Evolutionary conservation across 371 early-diverging fungal genomes (phyloP), one percentile per base, ranked within the genome.

Genomic region (Chytridium lagenaria): DNA sequence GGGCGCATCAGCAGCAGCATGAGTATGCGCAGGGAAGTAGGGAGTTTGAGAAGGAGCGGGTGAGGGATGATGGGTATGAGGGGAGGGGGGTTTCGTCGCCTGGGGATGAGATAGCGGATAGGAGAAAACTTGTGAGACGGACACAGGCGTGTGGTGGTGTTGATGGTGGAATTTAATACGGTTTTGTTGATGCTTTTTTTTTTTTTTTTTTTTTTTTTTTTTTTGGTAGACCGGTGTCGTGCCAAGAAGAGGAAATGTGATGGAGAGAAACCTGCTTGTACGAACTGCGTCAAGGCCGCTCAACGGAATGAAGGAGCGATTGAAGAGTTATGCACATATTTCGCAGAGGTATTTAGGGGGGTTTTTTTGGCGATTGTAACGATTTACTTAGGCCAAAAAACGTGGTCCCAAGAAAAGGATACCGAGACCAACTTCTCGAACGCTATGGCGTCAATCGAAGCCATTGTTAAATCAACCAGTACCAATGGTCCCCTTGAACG

Each of bases 241-340:
- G n/a, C 52, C 5, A 68, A 70, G 36, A 79, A 79, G 51, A 66
- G 80, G 33, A 73, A 75, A 49, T 79, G 80, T 70, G 75, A 79
- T 37, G 77, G 75, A n/a, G 59, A 5, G 2, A 59, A 59, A 23
- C 80, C 80, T n/a, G 33, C 44, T 10, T 79, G 80, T 67, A 52
- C 39, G 52, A 79, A 79, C 68, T 79, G 80, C 59, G 63, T 34
- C 31, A 68, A 63, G 67, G 77, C 67, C 31, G 36, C 36, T 2
- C 30, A 12, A 30, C 50, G 65, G n/a, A 73, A 65, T 63, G 44
- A 26, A 55, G 61, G 61, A n/a, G 10, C 37, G 50, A 68, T 5
- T 30, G 51, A 51, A 10, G 51, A 49, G 44, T 2, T 28, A 5
- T 68, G 68, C 52, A 68, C 68, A 19, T 68, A 68, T 34, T 19